Base-by-base conservation (phyloP, 2,329 filamentous ascomycete species). In the Epichloe elymi region DNA sequence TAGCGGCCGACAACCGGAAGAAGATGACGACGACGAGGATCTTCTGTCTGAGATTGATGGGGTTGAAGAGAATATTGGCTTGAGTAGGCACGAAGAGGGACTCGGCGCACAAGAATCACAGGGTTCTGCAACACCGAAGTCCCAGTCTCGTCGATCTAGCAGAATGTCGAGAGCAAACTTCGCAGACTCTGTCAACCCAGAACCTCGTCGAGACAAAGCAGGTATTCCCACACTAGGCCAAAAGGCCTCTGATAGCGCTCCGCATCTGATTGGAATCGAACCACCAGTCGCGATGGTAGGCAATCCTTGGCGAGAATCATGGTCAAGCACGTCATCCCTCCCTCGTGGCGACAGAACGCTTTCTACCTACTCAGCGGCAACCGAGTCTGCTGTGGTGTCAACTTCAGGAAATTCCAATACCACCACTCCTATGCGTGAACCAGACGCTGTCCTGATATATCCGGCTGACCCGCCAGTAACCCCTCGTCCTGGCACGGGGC, bases 1-100 rank as follows among this genome's bases (percentile, higher is more conserved):
- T 1, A 95, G 86, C 60, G 89, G 88, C 50, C 78, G 90, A 58
- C 72, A 78, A 48, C 70, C 23, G 7, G 23, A 74, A 11, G 76
- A 78, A n/a, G 75, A 80, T 3, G 75, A 80, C 3, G 75, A 80
- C 2, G 79, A 83, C 17, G 63, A 69, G 17, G 75, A 79, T n/a
- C 56, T 62, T 7, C 58, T 79, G 15, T 76, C 70, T 3, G 78
- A 82, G 41, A 69, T 68, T 30, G 78, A 81, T 43, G 78, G 79
- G 37, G 71, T 80, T 15, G 80, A 84, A 56, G 82, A 83, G 58
- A 80, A 77, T 12, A 82, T 84, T 48, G 75, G 78, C 38, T 73
- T 83, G 19, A 63, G 67, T 1, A 67, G 78, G 41, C 82, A 85
- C 61, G 67, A 69, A 35, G 60, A 57, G 10, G 59, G 57, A 19